Evolutionary conservation across 73 alveolate species (phyloP).

Genomic region (Tetrahymena malaccensis): DNA sequence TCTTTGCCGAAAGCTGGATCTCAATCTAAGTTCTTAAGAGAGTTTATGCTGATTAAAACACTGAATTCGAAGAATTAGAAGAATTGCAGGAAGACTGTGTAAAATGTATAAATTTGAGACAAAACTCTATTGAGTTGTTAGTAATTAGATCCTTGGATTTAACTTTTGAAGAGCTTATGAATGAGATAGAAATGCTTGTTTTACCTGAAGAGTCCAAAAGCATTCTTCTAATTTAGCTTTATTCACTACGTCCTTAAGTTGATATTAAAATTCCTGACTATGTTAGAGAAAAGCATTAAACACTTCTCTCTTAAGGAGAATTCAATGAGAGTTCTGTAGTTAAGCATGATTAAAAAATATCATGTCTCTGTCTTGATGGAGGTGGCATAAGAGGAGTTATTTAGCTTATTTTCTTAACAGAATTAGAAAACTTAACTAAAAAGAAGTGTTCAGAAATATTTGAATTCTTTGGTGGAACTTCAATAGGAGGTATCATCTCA

Average conservation of each 20-base stretch:
- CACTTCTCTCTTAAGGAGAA: background rate
- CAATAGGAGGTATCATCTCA: background rate
- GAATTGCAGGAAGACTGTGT: background rate
- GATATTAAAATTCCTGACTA: background rate
- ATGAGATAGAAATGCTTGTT: background rate
- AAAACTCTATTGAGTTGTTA: background rate
- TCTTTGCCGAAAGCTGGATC: background rate
- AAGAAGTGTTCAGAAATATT: background rate
- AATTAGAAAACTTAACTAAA: background rate
- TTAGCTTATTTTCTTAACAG: background rate
- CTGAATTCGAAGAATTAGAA: background rate
- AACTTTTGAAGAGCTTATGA: background rate
- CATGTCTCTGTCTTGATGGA: background rate
- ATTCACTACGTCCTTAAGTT: background rate
- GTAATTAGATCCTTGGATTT: background rate
- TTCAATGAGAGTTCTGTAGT: background rate
- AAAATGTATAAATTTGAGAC: background rate
- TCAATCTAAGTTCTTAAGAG: background rate
- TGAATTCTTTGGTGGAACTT: background rate
- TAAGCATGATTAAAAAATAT: background rate
- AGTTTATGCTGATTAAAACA: background rate
- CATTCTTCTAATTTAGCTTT: background rate
- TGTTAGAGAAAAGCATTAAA: background rate
- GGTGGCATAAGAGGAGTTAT: background rate
- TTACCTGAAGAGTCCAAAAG: background rate